Evolutionary conservation across 2,329 filamentous ascomycete species (phyloP).

Genomic region (Escovopsis sp.): DNA sequence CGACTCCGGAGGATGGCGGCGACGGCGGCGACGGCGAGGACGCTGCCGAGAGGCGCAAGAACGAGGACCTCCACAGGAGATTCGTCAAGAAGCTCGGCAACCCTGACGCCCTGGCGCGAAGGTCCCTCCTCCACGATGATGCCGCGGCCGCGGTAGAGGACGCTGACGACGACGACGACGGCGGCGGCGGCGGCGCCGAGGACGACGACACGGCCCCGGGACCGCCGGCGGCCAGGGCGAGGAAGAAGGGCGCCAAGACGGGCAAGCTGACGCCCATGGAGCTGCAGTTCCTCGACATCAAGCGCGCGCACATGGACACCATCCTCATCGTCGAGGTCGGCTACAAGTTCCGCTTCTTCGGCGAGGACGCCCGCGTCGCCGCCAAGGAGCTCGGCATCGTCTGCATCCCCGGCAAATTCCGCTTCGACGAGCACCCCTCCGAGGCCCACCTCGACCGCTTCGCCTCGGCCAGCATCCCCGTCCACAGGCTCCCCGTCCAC

Average conservation of each 20-base stretch:
- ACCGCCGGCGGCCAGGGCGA: constrained; percentile 16
- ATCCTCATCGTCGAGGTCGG: constrained; percentile 87
- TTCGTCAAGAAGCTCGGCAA: constrained; percentile 87
- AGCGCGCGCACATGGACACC: constrained; percentile 78
- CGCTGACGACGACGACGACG: constrained; percentile 38
- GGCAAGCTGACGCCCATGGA: constrained; percentile 90
- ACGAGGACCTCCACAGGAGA: constrained; percentile 60
- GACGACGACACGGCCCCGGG: constrained; percentile 29
- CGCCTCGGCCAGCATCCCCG: constrained; percentile 88
- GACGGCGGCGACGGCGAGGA: constrained; percentile 19
- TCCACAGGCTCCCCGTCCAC: constrained; percentile 81
- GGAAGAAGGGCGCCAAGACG: constrained; percentile 55
- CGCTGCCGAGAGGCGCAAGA: constrained; percentile 35
- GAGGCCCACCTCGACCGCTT: constrained; percentile 88
- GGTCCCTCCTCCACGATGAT: constrained; percentile 43
- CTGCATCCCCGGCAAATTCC: constrained; percentile 88
- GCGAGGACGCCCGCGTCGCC: constrained; percentile 80
- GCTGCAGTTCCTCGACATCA: constrained; percentile 85
- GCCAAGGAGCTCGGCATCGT: constrained; percentile 88
- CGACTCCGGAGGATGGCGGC: constrained; percentile 28
- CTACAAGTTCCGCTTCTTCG: constrained; percentile 96
- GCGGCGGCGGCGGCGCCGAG: constrained; percentile 45
- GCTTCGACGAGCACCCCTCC: constrained; percentile 86
- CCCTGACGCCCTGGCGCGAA: constrained; percentile 63
- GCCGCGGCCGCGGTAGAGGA: constrained; percentile 38